phyloP scores from a whole-genome alignment of 768 basidiomycete genomes.

The Suillus subluteus region DNA sequence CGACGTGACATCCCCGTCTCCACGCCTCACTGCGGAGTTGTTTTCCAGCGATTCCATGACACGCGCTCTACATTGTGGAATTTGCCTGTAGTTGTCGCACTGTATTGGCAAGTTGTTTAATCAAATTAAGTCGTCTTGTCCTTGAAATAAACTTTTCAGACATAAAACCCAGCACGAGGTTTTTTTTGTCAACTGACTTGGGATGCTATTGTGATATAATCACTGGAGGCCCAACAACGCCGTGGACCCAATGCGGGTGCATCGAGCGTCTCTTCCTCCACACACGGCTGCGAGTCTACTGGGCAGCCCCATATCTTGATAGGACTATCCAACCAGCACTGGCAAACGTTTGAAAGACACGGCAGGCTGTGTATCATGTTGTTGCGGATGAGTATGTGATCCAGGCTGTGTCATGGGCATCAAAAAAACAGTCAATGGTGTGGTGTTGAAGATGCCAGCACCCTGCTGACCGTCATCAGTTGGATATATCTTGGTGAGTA shows the following conservation, averaged over 20 bases:
- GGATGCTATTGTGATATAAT: conserved; percentile 73
- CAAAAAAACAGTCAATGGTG: conserved; percentile 96
- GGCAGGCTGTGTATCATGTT: conserved; percentile 43
- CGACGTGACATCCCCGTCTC: conserved; percentile 93
- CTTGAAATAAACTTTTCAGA: conserved; percentile 26
- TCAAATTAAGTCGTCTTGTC: conserved; percentile 93
- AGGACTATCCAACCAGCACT: conserved; percentile 95
- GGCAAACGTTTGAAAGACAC: conserved; percentile 80
- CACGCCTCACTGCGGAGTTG: conserved; percentile 92
- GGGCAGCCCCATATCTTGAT: conserved; percentile 92
- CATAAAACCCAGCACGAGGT: background rate
- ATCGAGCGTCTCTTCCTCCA: conserved; percentile 91
- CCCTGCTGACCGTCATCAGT: conserved; percentile 92
- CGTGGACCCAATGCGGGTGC: conserved; percentile 96
- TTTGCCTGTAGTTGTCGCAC: conserved; percentile 60
- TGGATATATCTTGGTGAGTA: conserved; percentile 86
- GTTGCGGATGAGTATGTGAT: conserved; percentile 75
- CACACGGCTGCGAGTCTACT: conserved; percentile 86
- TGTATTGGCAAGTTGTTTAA: conserved; percentile 75
- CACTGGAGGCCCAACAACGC: conserved; percentile 87
- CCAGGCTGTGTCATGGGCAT: conserved; percentile 88
- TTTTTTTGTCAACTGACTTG: conserved; percentile 51
- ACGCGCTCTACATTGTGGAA: conserved; percentile 97
- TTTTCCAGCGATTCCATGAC: conserved; percentile 97
- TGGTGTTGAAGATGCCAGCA: conserved; percentile 92